Percentiles rank a stretch among this genome's conserved stretches.
phyloP scores from a whole-genome alignment of 2,329 filamentous ascomycete species.

The Pseudocercospora ulei region DNA sequence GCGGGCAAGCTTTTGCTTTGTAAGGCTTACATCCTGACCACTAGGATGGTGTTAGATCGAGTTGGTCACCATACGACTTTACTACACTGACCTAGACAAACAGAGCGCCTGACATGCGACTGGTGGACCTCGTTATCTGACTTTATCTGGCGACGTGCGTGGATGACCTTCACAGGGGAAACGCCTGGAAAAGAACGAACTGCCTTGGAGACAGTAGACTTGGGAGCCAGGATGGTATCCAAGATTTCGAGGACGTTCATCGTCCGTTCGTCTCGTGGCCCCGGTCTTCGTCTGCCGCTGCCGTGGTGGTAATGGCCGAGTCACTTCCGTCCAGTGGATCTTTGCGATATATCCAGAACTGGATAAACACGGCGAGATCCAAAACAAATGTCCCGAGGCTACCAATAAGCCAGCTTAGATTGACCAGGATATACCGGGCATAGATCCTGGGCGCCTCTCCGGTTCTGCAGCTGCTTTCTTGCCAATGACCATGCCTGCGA shows the following conservation, averaged over 20 bases:
- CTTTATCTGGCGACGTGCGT: constrained; percentile 2
- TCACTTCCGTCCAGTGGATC: constrained; percentile 26
- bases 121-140: constrained; percentile 11
- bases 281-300: constrained; percentile 24
- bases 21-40: constrained; percentile 18
- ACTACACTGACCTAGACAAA: constrained; percentile 13
- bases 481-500: constrained; percentile 31
- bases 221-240: background rate
- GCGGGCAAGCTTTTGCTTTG: constrained; percentile 11
- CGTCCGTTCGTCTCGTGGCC: constrained; percentile 26
- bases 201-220: no score
- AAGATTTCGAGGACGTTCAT: constrained; percentile 8
- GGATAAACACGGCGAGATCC: constrained; percentile 76
- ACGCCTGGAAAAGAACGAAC: no score
- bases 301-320: constrained; percentile 14
- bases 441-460: constrained; percentile 63
- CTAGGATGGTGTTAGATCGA: constrained; percentile 10
- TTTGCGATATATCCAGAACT: constrained; percentile 75
- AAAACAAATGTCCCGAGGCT: constrained; percentile 78
- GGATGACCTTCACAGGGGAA: background rate
- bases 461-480: constrained; percentile 46
- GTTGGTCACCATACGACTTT: constrained; percentile 5
- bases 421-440: constrained; percentile 73
- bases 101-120: constrained; percentile 6
- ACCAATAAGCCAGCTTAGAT: constrained; percentile 80